Percentiles rank a stretch among this genome's conserved stretches.
phyloP scores from a whole-genome alignment of 495 filamentous ascomycete species.

The Tuber indicum region DNA sequence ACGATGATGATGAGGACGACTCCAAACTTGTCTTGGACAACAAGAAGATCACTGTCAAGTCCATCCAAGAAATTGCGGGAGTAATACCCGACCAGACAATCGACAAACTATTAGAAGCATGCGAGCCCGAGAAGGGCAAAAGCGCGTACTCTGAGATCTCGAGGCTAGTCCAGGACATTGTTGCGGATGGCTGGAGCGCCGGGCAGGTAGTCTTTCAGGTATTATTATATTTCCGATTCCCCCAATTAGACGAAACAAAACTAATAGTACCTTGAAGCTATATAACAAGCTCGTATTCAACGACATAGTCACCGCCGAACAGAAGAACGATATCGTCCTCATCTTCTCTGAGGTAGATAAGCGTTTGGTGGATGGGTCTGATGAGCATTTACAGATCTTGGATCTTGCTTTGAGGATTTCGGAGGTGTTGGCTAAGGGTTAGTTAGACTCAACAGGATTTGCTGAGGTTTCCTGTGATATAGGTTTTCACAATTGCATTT shows the following conservation, averaged over 20 bases:
- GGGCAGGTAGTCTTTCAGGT: constrained; percentile 76
- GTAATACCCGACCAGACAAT: constrained; percentile 75
- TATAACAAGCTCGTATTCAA: constrained; percentile 78
- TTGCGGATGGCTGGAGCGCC: constrained; percentile 98
- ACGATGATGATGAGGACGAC: constrained; percentile 51
- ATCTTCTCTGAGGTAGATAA: constrained; percentile 92
- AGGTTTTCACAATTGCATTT: neutral
- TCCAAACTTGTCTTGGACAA: constrained; percentile 38
- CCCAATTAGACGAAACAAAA: neutral
- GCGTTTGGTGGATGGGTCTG: constrained; percentile 90
- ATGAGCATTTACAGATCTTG: constrained; percentile 86
- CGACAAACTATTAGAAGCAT: constrained; percentile 61
- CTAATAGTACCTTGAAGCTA: constrained; percentile 50
- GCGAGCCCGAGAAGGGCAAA: constrained; percentile 62
- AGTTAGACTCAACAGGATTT: neutral
- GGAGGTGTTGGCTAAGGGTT: constrained; percentile 54
- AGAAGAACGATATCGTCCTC: constrained; percentile 85
- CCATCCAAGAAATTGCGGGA: constrained; percentile 90
- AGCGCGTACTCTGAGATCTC: constrained; percentile 67
- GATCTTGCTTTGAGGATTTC: constrained; percentile 77
- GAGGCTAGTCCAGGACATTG: constrained; percentile 74
- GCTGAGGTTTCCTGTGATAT: neutral
- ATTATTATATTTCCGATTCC: constrained; percentile 30
- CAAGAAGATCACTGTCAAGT: constrained; percentile 61
- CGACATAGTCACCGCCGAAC: constrained; percentile 68